phyloP scores from a whole-genome alignment of 225 moss, liverwort and hornwort species.

The Lunularia cruciata region DNA sequence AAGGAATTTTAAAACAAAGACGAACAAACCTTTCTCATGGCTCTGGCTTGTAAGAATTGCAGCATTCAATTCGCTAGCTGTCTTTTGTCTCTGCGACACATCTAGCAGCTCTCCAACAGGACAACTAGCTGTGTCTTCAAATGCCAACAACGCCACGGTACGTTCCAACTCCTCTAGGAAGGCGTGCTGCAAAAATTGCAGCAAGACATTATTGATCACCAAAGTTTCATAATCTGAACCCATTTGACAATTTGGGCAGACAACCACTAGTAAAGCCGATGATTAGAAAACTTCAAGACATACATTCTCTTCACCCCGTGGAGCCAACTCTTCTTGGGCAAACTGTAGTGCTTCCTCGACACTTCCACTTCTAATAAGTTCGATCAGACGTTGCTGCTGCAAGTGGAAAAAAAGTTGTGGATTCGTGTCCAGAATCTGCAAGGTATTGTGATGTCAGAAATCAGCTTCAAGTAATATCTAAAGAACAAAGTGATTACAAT shows the following conservation, averaged over 20 bases:
- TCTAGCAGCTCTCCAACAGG: constrained; percentile 90
- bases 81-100: constrained; percentile 90
- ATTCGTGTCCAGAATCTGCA: constrained; percentile 95
- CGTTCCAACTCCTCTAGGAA: constrained; percentile 94
- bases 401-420: constrained; percentile 91
- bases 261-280: neutral
- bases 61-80: constrained; percentile 95
- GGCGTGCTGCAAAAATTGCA: constrained; percentile 54
- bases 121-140: constrained; percentile 88
- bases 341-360: constrained; percentile 95
- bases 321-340: constrained; percentile 90
- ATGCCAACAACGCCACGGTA: constrained; percentile 82
- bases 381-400: constrained; percentile 91
- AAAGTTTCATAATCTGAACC: neutral
- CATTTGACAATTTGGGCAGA: no score
- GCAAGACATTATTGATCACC: neutral
- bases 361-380: constrained; percentile 88
- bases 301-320: constrained; percentile 95
- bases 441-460: no score
- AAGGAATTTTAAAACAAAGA: neutral
- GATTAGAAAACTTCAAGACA: constrained; percentile 19
- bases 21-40: constrained; percentile 81
- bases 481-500: no score
- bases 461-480: no score
- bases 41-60: constrained; percentile 95